Conservation (phyloP, 2,329 filamentous ascomycete species). For the Sporothrix brunneoviolacea region DNA sequence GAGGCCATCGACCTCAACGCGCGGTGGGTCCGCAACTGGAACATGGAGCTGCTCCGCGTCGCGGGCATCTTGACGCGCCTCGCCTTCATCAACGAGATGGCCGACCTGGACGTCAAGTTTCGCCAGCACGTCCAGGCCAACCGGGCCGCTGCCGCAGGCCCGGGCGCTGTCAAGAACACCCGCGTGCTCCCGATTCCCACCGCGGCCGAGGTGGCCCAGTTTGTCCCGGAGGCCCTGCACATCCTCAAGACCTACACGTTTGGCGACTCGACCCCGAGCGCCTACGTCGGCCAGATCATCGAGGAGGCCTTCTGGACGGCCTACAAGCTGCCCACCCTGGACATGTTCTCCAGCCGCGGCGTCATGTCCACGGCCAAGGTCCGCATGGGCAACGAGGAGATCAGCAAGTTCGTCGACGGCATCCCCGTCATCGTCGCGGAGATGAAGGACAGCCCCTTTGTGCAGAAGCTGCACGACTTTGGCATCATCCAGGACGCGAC, state of each 20-base stretch:
- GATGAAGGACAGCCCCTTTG: constrained; percentile 66
- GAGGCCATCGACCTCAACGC: constrained; percentile 97
- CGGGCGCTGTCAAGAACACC: background rate
- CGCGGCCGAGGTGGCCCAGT: constrained; percentile 56
- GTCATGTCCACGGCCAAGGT: constrained; percentile 79
- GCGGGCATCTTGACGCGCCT: constrained; percentile 86
- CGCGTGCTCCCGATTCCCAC: constrained; percentile 25
- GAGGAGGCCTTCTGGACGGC: constrained; percentile 96
- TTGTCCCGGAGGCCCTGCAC: constrained; percentile 74
- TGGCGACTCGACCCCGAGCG: constrained; percentile 81
- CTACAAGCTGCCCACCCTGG: constrained; percentile 73
- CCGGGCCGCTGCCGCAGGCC: background rate
- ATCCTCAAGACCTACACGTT: constrained; percentile 84
- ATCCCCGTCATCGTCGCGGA: constrained; percentile 80
- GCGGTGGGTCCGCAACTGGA: constrained; percentile 91
- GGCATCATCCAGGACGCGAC: constrained; percentile 84
- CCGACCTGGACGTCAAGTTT: constrained; percentile 59
- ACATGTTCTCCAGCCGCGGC: constrained; percentile 81
- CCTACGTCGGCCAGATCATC: constrained; percentile 75
- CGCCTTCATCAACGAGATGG: constrained; percentile 84
- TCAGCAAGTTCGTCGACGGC: constrained; percentile 70
- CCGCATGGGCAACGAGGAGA: constrained; percentile 62
- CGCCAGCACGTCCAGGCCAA: constrained; percentile 30
- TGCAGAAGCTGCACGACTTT: constrained; percentile 74
- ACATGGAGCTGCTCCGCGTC: constrained; percentile 83